Evolutionary conservation across 202 grass and related monocot genomes (phyloP).

Genomic region (Panicum hallii): DNA sequence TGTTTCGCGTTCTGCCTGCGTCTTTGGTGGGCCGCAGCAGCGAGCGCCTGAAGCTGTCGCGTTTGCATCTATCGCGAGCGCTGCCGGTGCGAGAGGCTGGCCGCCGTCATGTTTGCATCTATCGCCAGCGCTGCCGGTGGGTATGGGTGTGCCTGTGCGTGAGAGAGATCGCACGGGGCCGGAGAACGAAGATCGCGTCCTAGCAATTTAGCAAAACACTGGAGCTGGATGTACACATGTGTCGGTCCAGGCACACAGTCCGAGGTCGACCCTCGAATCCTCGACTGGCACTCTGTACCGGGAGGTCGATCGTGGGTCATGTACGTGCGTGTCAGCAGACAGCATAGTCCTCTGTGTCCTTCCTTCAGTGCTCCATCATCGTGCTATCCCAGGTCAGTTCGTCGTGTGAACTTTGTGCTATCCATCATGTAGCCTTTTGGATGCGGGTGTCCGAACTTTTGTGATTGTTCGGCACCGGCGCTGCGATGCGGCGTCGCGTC

Average conservation of each 20-base stretch:
- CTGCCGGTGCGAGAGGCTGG: background rate
- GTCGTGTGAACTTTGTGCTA: background rate
- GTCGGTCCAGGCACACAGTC: background rate
- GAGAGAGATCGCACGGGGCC: background rate
- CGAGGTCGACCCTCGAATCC: background rate
- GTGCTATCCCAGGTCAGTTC: background rate
- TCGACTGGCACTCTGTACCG: background rate
- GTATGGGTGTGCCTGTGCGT: no score
- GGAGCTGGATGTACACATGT: background rate
- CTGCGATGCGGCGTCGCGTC: background rate
- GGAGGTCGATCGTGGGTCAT: background rate
- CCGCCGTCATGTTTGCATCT: no score
- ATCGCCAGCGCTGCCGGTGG: background rate
- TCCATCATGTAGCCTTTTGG: background rate
- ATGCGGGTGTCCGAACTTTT: background rate
- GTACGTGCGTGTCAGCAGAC: background rate
- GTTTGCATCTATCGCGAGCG: background rate
- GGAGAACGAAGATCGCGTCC: background rate
- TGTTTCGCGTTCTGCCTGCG: background rate
- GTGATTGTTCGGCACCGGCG: background rate
- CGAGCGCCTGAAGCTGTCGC: background rate
- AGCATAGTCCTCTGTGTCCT: background rate
- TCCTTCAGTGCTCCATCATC: background rate
- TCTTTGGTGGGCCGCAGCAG: background rate
- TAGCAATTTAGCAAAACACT: background rate